Evolutionary conservation across 2,329 filamentous ascomycete genomes (phyloP).

Genomic region (Fusarium transvaalense): DNA sequence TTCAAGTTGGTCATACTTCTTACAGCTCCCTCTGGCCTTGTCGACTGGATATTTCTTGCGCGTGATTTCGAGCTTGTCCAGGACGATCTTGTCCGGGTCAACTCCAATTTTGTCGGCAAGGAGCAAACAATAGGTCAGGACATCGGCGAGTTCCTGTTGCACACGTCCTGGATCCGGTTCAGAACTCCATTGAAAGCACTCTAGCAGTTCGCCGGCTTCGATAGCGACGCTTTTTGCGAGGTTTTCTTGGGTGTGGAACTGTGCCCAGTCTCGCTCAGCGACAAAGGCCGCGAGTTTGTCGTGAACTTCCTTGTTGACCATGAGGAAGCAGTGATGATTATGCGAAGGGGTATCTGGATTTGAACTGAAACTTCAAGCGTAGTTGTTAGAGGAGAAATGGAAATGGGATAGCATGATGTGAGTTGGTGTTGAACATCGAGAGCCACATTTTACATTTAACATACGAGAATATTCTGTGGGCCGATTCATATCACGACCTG

Average conservation of each 20-base stretch:
- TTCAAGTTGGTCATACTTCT: not conserved
- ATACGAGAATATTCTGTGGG: too few relatives aligned
- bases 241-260: not conserved
- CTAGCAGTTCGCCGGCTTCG: not conserved
- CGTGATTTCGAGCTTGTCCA: constrained; percentile 1
- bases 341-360: too few relatives aligned
- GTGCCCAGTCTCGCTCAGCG: constrained; percentile 3
- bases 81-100: not conserved
- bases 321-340: not conserved
- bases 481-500: too few relatives aligned
- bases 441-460: too few relatives aligned
- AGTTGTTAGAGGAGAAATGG: too few relatives aligned
- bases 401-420: too few relatives aligned
- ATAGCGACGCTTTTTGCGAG: not conserved
- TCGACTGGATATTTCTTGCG: not conserved
- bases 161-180: not conserved
- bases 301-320: not conserved
- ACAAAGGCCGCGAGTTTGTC: not conserved
- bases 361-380: too few relatives aligned
- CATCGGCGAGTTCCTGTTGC: not conserved
- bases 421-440: too few relatives aligned
- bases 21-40: not conserved
- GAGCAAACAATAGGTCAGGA: not conserved
- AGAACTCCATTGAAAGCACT: not conserved
- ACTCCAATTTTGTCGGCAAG: not conserved